phyloP scores from a whole-genome alignment of 129 eudicot genomes.

The Heracleum sosnowskyi region DNA sequence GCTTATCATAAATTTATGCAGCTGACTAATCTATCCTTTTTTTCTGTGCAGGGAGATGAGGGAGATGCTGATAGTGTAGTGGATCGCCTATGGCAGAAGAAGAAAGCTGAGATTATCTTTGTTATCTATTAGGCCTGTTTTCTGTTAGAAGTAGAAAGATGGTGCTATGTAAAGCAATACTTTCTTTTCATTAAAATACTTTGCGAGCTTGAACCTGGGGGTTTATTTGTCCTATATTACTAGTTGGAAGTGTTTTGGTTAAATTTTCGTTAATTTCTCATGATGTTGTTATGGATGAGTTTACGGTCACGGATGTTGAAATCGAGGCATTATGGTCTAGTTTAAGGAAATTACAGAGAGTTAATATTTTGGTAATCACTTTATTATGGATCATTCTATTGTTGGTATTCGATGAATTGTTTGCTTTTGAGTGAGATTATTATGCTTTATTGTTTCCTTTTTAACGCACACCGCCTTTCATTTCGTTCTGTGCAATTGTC shows the following conservation, averaged over 20 bases:
- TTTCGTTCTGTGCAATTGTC: slow-evolving; percentile 32
- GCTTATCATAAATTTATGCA: background rate
- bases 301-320: slow-evolving; percentile 41
- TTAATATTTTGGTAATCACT: slow-evolving; percentile 37
- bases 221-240: background rate
- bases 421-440: slow-evolving; percentile 21
- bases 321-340: slow-evolving; percentile 27
- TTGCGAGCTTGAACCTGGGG: background rate
- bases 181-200: background rate
- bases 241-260: background rate
- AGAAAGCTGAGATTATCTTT: slow-evolving; percentile 2
- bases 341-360: slow-evolving; percentile 28
- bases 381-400: slow-evolving; percentile 35
- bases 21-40: background rate
- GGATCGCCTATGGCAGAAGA: slow-evolving; percentile 12
- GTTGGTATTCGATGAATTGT: slow-evolving; percentile 38
- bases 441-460: slow-evolving; percentile 29
- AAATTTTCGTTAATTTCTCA: background rate
- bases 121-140: background rate
- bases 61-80: slow-evolving; percentile 11
- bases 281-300: slow-evolving; percentile 6
- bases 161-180: too few species aligned
- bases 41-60: background rate
- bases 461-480: slow-evolving; percentile 30
- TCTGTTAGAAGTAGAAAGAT: background rate